Conservation (phyloP, 345 rosid species). For the Acer campestre region DNA sequence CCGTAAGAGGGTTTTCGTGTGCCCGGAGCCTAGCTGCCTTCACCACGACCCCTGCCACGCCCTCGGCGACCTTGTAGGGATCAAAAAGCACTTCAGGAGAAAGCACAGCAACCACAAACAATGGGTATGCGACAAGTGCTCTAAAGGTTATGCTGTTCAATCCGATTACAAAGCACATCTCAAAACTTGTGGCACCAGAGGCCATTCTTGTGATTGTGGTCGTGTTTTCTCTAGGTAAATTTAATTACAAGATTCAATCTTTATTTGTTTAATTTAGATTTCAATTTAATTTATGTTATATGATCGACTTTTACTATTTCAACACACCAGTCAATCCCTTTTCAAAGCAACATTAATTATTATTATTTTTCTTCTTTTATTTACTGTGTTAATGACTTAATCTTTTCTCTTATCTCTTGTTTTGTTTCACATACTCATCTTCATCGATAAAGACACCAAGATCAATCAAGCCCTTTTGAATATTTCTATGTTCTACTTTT, state of each 20-base stretch:
- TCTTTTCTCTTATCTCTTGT: constrained; percentile 13
- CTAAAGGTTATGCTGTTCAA: constrained; percentile 95
- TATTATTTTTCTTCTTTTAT: neutral
- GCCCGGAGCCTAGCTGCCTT: constrained; percentile 91
- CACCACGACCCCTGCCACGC: constrained; percentile 97
- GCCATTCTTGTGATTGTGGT: constrained; percentile 98
- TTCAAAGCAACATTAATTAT: constrained; percentile 21
- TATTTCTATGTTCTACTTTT: constrained; percentile 14
- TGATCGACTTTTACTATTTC: constrained; percentile 19
- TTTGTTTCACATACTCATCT: constrained; percentile 17
- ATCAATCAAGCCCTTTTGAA: constrained; percentile 14
- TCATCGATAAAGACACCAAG: constrained; percentile 25
- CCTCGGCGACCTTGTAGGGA: constrained; percentile 95
- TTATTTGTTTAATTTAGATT: neutral
- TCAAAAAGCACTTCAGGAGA: constrained; percentile 88
- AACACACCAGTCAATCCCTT: constrained; percentile 20
- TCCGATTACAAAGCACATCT: constrained; percentile 97
- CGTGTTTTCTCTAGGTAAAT: constrained; percentile 90
- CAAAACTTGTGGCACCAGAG: constrained; percentile 94
- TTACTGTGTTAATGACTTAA: constrained; percentile 20
- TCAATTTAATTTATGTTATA: neutral
- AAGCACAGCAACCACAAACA: constrained; percentile 89
- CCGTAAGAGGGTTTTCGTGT: constrained; percentile 80
- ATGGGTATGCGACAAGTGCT: constrained; percentile 93
- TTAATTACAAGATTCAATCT: neutral